These are phyloP conservation scores for Nothopassalora personata DNA, from an alignment of 2,329 filamentous ascomycete genomes.

Conservation along the genomic window DNA sequence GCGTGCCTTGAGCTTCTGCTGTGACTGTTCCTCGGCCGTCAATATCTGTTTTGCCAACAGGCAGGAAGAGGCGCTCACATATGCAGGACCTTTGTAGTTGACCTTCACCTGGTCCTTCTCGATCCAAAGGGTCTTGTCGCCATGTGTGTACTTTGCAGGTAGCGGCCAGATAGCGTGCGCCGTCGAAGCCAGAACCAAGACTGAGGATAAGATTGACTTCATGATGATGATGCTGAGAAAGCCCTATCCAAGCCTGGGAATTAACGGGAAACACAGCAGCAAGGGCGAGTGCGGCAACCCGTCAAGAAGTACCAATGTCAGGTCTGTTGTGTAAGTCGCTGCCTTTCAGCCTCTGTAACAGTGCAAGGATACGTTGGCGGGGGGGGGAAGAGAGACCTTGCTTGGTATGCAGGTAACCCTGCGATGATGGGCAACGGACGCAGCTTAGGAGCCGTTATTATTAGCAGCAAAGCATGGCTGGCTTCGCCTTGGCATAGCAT, in stretches of 20 bases:
- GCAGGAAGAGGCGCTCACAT: constrained; percentile 16
- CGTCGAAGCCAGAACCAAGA: constrained; percentile 16
- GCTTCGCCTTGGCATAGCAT: background rate
- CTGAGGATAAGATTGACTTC: constrained; percentile 5
- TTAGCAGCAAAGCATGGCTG: background rate
- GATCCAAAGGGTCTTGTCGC: constrained; percentile 40
- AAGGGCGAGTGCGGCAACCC: background rate
- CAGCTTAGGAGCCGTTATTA: background rate
- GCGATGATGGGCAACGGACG: background rate
- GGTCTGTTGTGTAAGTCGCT: background rate
- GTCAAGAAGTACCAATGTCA: background rate
- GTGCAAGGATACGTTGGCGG: background rate
- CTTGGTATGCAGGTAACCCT: background rate
- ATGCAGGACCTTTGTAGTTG: constrained; percentile 30
- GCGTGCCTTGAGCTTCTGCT: background rate
- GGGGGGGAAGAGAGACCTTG: background rate
- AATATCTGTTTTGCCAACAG: constrained; percentile 8
- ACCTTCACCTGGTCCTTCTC: constrained; percentile 33
- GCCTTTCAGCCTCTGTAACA: background rate
- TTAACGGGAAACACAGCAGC: background rate
- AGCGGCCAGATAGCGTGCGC: constrained; percentile 41
- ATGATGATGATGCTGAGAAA: background rate
- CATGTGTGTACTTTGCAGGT: constrained; percentile 36
- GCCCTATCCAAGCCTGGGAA: background rate
- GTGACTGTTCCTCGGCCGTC: constrained; percentile 7